These are phyloP conservation scores for Ophiostoma tasmaniense DNA, from an alignment of 2,329 filamentous ascomycete genomes.

Conservation along the genomic window DNA sequence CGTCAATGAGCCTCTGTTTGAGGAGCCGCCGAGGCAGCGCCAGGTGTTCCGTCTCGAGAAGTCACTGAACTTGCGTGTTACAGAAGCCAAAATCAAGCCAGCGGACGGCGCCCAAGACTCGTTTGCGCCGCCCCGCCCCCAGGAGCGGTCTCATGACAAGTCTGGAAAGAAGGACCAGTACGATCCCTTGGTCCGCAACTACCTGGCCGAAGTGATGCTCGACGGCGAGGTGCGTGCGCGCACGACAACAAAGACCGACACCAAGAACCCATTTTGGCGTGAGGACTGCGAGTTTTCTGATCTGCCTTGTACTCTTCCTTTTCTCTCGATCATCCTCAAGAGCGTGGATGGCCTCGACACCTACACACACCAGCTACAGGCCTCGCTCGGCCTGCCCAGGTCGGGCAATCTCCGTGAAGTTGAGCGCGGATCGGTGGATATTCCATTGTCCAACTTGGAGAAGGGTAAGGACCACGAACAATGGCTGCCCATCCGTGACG, in stretches of 20 bases:
- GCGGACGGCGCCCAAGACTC: conserved; percentile 20
- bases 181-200: conserved; percentile 50
- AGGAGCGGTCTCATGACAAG: conserved; percentile 20
- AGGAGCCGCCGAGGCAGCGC: conserved; percentile 14
- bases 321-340: conserved; percentile 64
- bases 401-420: conserved; percentile 40
- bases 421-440: conserved; percentile 66
- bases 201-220: conserved; percentile 69
- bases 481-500: conserved; percentile 77
- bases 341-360: conserved; percentile 47
- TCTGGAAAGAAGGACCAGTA: neutral
- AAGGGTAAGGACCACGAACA: conserved; percentile 71
- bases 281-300: conserved; percentile 73
- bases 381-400: conserved; percentile 35
- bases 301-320: conserved; percentile 59
- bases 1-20: neutral
- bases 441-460: conserved; percentile 71
- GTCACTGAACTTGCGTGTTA: conserved; percentile 48
- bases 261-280: conserved; percentile 70
- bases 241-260: conserved; percentile 62
- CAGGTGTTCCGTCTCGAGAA: conserved; percentile 56
- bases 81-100: conserved; percentile 53
- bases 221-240: conserved; percentile 72
- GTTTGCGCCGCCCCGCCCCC: conserved; percentile 23
- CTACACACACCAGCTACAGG: conserved; percentile 37